phyloP scores from a whole-genome alignment of 129 eudicot species.

The Dittrichia graveolens region DNA sequence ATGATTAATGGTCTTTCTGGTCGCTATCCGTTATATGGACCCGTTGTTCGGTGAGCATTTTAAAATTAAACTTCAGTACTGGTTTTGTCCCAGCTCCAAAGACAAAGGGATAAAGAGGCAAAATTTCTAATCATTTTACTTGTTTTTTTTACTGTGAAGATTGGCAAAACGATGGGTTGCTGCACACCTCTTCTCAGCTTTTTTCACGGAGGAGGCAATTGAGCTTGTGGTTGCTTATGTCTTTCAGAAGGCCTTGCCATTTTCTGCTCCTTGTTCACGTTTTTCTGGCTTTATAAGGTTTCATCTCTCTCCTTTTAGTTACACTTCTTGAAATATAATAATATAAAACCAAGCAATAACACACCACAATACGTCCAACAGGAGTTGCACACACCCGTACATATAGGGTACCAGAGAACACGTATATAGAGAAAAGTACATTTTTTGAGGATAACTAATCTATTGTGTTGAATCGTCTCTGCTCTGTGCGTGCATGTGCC shows the following conservation, averaged over 20 bases:
- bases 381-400: neutral
- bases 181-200: slow-evolving; percentile 86
- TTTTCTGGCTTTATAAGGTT: slow-evolving; percentile 86
- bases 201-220: slow-evolving; percentile 66
- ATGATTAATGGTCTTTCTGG: slow-evolving; percentile 91
- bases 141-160: slow-evolving; percentile 36
- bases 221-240: slow-evolving; percentile 86
- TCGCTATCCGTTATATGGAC: slow-evolving; percentile 73
- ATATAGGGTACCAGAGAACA: neutral
- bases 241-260: slow-evolving; percentile 72
- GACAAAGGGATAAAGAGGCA: neutral
- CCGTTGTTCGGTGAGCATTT: slow-evolving; percentile 69
- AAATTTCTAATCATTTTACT: neutral
- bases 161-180: slow-evolving; percentile 94
- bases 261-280: slow-evolving; percentile 72
- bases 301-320: neutral
- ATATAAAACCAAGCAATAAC: neutral
- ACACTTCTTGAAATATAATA: neutral
- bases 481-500: no score
- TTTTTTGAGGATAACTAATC: slow-evolving; percentile 6
- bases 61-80: slow-evolving; percentile 1
- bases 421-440: neutral
- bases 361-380: neutral
- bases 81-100: slow-evolving; percentile 4
- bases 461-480: neutral